Base-by-base conservation (phyloP, 164 flowering plant genomes). In the Hamamelis virginiana region DNA sequence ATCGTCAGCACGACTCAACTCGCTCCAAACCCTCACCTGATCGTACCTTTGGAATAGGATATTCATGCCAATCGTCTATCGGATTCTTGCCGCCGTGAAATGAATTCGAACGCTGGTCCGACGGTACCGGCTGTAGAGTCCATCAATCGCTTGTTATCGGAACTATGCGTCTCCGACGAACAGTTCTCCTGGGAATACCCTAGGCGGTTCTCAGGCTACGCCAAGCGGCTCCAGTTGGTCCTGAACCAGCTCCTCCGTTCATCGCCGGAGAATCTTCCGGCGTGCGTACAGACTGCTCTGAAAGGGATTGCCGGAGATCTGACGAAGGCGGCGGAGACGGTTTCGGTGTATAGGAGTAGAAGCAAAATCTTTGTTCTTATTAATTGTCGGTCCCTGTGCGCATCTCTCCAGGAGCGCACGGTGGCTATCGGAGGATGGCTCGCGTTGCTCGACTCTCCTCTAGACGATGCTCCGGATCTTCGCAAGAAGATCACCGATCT, bases 291-390 rank as follows among this genome's bases (percentile, higher is more conserved):
- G 21, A 87, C 86, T 5, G 75, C 87, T 6, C 46, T 87, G 44
- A 76, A 73, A 27, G 89, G 91, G 9, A 73, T 83, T 64, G 64
- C 80, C 25, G 80, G 65, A 1, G 87, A 87, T 38, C 76, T 83
- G 47, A 46, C 10, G 9, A 72, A 72, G 38, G 77, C 83, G 16
- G 69, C 33, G 15, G 85, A 78, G 25, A 43, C 75, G 25, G 58
- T 81, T 12, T 57, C 75, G 41, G 67, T 70, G 23, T 85, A 87
- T 60, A 38, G 79, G 47, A 66, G 46, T 11, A 79, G 64, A 46
- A 80, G 89, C 66, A 83, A 72, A 57, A 84, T 84, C 10, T 85
- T 67, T 56, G 81, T 85, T n/a, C 77, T 85, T 43, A 80, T 84
- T 23, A 75, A 85, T 62, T 84, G 91, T 45, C 60, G 57, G 21